Conservation (phyloP, 1,284 basidiomycete genomes). For the Polyporus tsugae region DNA sequence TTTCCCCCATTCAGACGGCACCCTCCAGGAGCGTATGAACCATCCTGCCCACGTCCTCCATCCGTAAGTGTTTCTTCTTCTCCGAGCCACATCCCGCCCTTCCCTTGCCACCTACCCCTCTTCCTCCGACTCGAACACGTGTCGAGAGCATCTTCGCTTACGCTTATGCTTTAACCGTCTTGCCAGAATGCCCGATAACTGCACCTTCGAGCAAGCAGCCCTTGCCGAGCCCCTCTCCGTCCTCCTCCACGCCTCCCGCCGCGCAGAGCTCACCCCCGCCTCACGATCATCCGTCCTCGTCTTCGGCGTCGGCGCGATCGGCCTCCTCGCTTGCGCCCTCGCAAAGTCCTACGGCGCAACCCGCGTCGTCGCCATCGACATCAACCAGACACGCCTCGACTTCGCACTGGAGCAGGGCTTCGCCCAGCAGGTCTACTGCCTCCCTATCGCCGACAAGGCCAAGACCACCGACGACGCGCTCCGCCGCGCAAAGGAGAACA, state of each 20-base stretch:
- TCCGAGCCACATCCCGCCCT: conserved; percentile 19
- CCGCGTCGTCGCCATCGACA: conserved; percentile 83
- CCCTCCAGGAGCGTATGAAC: conserved; percentile 88
- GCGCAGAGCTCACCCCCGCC: conserved; percentile 64
- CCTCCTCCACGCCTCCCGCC: conserved; percentile 83
- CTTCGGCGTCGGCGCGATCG: conserved; percentile 92
- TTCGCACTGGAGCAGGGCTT: conserved; percentile 82
- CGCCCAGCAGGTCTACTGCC: conserved; percentile 75
- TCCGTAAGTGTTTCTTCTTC: conserved; percentile 64
- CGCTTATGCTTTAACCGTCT: conserved; percentile 9
- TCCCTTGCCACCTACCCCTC: conserved; percentile 14
- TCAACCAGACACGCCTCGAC: conserved; percentile 81
- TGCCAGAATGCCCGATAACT: conserved; percentile 76
- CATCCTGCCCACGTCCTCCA: conserved; percentile 88
- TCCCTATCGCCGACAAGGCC: conserved; percentile 59
- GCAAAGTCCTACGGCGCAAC: conserved; percentile 78
- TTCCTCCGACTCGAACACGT: conserved; percentile 27
- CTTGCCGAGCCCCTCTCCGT: conserved; percentile 93
- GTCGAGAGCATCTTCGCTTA: conserved; percentile 25
- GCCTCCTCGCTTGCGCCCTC: conserved; percentile 85
- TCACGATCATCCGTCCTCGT: conserved; percentile 71
- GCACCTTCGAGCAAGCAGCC: conserved; percentile 82
- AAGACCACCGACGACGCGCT: conserved; percentile 72
- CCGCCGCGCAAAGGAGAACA: conserved; percentile 69
- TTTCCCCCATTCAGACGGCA: conserved; percentile 93